phyloP scores from a whole-genome alignment of 345 rosid species.

The Melastoma malabathricum region DNA sequence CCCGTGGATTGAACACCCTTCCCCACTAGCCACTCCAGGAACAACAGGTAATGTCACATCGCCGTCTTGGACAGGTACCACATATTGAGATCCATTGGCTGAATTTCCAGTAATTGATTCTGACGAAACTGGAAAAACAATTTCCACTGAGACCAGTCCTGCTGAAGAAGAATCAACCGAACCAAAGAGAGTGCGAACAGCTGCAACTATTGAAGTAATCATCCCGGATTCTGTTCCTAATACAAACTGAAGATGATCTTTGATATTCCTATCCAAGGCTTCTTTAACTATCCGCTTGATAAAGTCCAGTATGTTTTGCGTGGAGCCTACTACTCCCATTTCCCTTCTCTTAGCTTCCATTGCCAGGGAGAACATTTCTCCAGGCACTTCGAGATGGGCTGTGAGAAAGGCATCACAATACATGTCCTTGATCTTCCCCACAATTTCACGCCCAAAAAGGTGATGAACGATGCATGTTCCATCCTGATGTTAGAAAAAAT shows the following conservation, averaged over 20 bases:
- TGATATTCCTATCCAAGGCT: constrained; percentile 60
- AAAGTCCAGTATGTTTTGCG: constrained; percentile 81
- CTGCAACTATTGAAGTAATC: constrained; percentile 87
- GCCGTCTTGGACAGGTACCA: constrained; percentile 24
- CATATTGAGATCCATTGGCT: constrained; percentile 22
- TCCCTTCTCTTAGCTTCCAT: constrained; percentile 89
- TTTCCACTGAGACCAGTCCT: constrained; percentile 56
- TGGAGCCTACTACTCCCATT: constrained; percentile 96
- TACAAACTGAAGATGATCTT: constrained; percentile 80
- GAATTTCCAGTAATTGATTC: constrained; percentile 66
- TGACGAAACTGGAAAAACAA: constrained; percentile 86
- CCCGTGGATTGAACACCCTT: constrained; percentile 90
- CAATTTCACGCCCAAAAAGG: constrained; percentile 87
- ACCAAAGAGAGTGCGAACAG: constrained; percentile 43
- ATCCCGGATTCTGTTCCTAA: constrained; percentile 96
- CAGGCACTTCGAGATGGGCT: constrained; percentile 95
- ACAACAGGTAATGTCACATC: constrained; percentile 53
- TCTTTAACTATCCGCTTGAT: constrained; percentile 70
- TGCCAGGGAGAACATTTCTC: constrained; percentile 96
- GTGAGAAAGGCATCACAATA: constrained; percentile 86
- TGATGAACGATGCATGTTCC: constrained; percentile 92
- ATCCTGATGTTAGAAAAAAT: constrained; percentile 30
- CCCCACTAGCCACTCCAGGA: constrained; percentile 91
- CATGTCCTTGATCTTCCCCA: constrained; percentile 69
- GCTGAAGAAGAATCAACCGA: constrained; percentile 27